A percentile compares a stretch with the other conserved stretches of the same genome.
phyloP scores from a whole-genome alignment of 169 alveolate genomes.

The Condylostoma magnum region DNA sequence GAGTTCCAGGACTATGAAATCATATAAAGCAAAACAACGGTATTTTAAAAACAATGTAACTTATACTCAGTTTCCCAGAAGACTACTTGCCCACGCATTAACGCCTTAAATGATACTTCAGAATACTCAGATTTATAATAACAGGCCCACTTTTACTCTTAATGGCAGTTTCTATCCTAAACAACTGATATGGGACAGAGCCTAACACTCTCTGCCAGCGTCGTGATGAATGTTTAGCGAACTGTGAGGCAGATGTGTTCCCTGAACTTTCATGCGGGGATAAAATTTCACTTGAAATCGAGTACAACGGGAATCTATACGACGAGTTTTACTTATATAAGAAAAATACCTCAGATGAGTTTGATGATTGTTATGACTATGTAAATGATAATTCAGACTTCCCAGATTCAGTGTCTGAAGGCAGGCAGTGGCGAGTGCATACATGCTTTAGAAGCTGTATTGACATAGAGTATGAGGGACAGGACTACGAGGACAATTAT shows the following conservation, averaged over 20 bases:
- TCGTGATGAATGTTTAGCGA: conserved; percentile 39
- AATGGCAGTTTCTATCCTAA: conserved; percentile 17
- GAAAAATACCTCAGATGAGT: conserved; percentile 6
- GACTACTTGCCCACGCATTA: conserved; percentile 49
- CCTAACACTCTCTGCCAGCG: conserved; percentile 23
- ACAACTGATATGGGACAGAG: conserved; percentile 15
- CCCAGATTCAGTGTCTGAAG: conserved; percentile 27
- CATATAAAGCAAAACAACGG: conserved; percentile 60
- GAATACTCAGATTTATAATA: conserved; percentile 50
- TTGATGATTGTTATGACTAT: conserved; percentile 16
- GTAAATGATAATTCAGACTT: conserved; percentile 31
- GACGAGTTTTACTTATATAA: conserved; percentile 33
- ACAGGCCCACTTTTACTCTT: conserved; percentile 34
- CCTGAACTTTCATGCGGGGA: conserved; percentile 33
- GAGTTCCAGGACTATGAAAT: conserved; percentile 48
- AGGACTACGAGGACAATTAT: conserved; percentile 30
- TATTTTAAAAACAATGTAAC: conserved; percentile 34
- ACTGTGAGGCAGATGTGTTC: conserved; percentile 46
- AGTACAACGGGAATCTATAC: conserved; percentile 46
- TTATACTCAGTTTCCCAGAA: conserved; percentile 40
- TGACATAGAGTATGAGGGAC: neutral
- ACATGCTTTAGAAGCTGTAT: conserved; percentile 58
- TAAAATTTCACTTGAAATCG: neutral
- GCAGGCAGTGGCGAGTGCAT: conserved; percentile 49
- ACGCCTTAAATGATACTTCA: conserved; percentile 24